Base-by-base conservation (phyloP, 176 grass and related monocot genomes). In the Alopecurus myosuroides region DNA sequence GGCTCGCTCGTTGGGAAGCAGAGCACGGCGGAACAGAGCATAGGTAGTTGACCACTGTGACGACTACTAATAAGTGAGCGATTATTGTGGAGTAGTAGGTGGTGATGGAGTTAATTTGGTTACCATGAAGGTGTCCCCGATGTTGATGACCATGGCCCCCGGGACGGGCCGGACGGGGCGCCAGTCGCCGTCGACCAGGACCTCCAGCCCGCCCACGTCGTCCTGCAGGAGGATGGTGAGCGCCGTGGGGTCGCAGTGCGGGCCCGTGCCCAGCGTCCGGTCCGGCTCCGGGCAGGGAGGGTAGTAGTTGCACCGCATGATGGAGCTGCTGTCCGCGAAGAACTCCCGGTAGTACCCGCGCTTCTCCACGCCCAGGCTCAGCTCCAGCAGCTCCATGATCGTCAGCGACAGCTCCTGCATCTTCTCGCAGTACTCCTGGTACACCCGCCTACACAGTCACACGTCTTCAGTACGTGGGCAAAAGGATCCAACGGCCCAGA, bases 81-180 rank as follows among this genome's bases (percentile, higher is more conserved):
- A 14, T 25, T 61, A 61, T n/a, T n/a, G n/a, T n/a, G n/a, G 57
- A 29, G 10, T n/a, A 17, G 30, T 19, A 26, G 52, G 20, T 1
- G 52, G 20, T 1, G 35, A 26, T 26, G 22, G 51, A 20, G 13
- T 18, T 44, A 42, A 10, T 62, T 30, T 62, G 60, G 23, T 56
- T 94, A 97, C 95, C 96, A 92, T 98, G 89, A 98, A 98, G 30
- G 93, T 98, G 85, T 98, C 96, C 33, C 96, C 96, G 65, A 98
- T 92, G 87, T 98, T 98, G 85, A 98, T 86, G 80, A 95, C 93
- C 76, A 98, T 81, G 73, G 95, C 91, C 35, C 91, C 93, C 1
- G 76, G 82, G 36, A 95, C 74, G 35, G 95, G 95, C 11, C 80
- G 71, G 66, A 98, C 86, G 20, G 89, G 91, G 19, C 89, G 87